Evolutionary conservation across 2,329 filamentous ascomycete genomes (phyloP).

Genomic region (Phialophora chinensis): DNA sequence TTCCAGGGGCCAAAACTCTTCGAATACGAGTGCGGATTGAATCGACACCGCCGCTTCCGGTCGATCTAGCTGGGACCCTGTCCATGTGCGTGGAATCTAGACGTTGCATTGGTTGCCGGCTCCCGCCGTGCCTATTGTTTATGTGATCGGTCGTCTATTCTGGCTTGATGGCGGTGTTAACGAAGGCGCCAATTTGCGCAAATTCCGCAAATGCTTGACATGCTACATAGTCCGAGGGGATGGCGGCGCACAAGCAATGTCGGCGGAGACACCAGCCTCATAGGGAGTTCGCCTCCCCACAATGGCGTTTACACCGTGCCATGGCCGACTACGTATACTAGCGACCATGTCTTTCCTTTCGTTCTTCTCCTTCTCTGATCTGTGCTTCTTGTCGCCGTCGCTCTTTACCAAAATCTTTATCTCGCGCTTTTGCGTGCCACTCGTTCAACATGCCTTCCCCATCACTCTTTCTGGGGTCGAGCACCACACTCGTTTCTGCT

Average conservation of each 20-base stretch:
- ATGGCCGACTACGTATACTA: slow-evolving; percentile 9
- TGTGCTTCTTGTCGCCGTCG: slow-evolving; percentile 23
- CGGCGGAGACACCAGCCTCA: slow-evolving; percentile 1
- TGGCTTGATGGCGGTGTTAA: not conserved
- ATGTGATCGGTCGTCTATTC: slow-evolving; percentile 10
- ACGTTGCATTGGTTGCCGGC: slow-evolving; percentile 9
- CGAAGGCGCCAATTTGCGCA: slow-evolving; percentile 9
- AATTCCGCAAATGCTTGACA: not conserved
- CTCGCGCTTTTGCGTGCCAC: slow-evolving; percentile 28
- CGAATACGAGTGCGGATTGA: slow-evolving; percentile 2
- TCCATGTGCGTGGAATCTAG: slow-evolving; percentile 1
- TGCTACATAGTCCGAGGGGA: not conserved
- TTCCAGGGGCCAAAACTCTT: not conserved
- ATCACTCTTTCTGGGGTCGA: slow-evolving; percentile 41
- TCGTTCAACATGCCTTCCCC: slow-evolving; percentile 40
- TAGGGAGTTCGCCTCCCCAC: slow-evolving; percentile 6
- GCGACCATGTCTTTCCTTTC: slow-evolving; percentile 11
- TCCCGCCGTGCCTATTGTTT: not conserved
- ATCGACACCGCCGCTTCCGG: not conserved
- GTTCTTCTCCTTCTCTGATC: slow-evolving; percentile 20
- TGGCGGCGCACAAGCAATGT: slow-evolving; percentile 13
- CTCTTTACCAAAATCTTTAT: slow-evolving; percentile 14
- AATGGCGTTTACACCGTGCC: slow-evolving; percentile 9
- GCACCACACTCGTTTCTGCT: slow-evolving; percentile 40
- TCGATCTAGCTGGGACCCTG: not conserved